phyloP scores from a whole-genome alignment of 306 rosid species.

The Alnus rubra region DNA sequence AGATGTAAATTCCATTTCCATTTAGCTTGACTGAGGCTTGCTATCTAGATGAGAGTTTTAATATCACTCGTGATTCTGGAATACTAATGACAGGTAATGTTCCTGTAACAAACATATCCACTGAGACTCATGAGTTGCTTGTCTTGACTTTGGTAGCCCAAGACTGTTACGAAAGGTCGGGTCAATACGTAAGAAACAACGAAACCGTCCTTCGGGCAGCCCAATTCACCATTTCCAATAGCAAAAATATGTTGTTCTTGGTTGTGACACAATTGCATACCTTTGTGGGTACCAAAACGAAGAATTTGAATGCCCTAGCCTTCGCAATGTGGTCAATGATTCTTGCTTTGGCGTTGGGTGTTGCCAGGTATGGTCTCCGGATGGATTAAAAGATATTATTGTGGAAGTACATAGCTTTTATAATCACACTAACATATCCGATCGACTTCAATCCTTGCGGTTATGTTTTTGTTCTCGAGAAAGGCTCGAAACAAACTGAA shows the following conservation, averaged over 20 bases:
- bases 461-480: not conserved
- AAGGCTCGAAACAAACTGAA: not conserved
- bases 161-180: no score
- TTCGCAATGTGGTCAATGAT: not conserved
- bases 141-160: no score
- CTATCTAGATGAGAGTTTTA: no score
- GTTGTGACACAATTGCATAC: conserved; percentile 19
- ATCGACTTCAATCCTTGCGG: not conserved
- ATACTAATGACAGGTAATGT: not conserved
- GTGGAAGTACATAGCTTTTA: not conserved
- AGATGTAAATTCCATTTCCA: no score
- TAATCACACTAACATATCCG: not conserved
- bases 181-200: no score
- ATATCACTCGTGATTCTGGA: not conserved
- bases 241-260: conserved; percentile 27
- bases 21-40: no score
- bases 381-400: no score
- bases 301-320: not conserved
- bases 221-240: conserved; percentile 16
- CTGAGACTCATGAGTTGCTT: no score
- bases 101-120: no score
- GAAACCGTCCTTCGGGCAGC: accelerated
- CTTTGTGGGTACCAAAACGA: accelerated
- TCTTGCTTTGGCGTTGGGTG: conserved; percentile 6
- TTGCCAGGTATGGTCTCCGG: not conserved